A percentile compares a stretch with the other conserved stretches of the same genome.
Conservation (phyloP, 805 yeast species). For the Candida ovalis region DNA sequence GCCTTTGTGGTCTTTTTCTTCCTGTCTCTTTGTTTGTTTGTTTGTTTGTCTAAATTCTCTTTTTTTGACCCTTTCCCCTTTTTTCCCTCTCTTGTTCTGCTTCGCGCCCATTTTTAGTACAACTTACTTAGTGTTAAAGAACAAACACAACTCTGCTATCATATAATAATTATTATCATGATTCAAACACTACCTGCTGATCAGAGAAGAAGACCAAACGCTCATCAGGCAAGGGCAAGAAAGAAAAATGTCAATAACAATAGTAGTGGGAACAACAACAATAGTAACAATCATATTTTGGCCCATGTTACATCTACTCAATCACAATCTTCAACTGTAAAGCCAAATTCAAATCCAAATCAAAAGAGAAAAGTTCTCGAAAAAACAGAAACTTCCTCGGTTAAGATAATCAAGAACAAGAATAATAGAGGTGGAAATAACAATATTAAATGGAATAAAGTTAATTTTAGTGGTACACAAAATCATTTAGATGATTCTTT, state of each 20-base stretch:
- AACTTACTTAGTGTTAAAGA: too few relatives aligned
- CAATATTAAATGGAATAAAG: constrained; percentile 1
- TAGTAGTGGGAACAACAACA: neutral
- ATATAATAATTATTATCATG: neutral
- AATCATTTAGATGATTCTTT: neutral
- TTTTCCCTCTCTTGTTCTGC: too few relatives aligned
- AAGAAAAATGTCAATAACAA: neutral
- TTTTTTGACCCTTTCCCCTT: too few relatives aligned
- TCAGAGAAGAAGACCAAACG: neutral
- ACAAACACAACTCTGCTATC: too few relatives aligned
- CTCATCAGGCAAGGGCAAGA: neutral
- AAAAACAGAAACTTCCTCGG: neutral
- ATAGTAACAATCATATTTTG: neutral
- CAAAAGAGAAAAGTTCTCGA: neutral
- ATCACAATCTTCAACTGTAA: neutral
- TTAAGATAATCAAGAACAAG: neutral
- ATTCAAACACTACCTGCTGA: neutral
- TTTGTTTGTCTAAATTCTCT: too few relatives aligned
- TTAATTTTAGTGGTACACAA: neutral
- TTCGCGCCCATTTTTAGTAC: too few relatives aligned
- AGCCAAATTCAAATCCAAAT: too few relatives aligned
- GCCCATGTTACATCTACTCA: neutral
- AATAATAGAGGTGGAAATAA: neutral
- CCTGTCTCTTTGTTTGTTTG: too few relatives aligned
- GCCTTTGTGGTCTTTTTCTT: too few relatives aligned